These are phyloP conservation scores for Neurospora terricola DNA, from an alignment of 495 filamentous ascomycete species.

Conservation along the genomic window DNA sequence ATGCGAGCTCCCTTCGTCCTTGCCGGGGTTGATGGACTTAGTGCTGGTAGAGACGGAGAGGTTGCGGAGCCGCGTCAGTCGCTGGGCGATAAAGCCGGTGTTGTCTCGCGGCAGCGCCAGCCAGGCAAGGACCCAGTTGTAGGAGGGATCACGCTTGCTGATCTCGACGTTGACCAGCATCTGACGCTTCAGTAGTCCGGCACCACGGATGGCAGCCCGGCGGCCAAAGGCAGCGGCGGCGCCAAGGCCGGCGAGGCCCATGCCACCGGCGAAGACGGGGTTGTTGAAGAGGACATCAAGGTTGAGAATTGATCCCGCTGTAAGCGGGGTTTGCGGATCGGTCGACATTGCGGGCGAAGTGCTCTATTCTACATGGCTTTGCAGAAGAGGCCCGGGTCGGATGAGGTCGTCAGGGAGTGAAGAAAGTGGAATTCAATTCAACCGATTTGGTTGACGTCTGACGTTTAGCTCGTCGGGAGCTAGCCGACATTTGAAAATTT, in stretches of 20 bases:
- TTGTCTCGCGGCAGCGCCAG: constrained; percentile 68
- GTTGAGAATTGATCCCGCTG: constrained; percentile 22
- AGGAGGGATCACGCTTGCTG: constrained; percentile 82
- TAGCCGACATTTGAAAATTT: neutral
- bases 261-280: constrained; percentile 49
- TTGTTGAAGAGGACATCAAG: constrained; percentile 46
- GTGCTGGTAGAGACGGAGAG: constrained; percentile 39
- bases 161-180: constrained; percentile 95
- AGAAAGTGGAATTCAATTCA: neutral
- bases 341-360: neutral
- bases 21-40: constrained; percentile 49
- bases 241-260: constrained; percentile 83
- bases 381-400: neutral
- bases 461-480: neutral
- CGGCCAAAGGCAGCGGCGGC: constrained; percentile 67
- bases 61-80: constrained; percentile 40
- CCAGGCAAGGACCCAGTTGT: constrained; percentile 91
- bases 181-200: constrained; percentile 63
- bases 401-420: neutral
- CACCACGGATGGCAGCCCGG: constrained; percentile 56
- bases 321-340: neutral
- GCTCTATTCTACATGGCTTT: constrained; percentile 10
- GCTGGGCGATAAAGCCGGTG: constrained; percentile 33
- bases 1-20: constrained; percentile 55
- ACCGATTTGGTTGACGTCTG: neutral